Evolutionary conservation across 768 basidiomycete genomes (phyloP).

Genomic region (Agaricus sinodeliciosus): DNA sequence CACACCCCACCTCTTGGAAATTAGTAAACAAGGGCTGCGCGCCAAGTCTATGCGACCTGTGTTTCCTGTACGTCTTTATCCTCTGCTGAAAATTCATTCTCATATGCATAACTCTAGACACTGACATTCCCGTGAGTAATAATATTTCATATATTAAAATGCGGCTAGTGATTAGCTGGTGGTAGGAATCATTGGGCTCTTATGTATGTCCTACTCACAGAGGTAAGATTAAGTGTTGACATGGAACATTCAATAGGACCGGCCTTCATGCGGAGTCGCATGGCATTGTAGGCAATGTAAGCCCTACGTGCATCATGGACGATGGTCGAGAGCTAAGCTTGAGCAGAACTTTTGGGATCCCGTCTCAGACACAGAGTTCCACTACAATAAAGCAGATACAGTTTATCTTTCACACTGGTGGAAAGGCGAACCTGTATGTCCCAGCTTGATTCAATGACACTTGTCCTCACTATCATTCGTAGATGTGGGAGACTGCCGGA

Average conservation of each 20-base stretch:
- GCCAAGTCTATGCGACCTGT: conserved; percentile 86
- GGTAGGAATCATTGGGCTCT: conserved; percentile 84
- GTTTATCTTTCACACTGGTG: conserved; percentile 76
- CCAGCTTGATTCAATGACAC: background rate
- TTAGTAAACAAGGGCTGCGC: conserved; percentile 77
- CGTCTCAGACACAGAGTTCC: conserved; percentile 49
- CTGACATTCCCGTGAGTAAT: conserved; percentile 80
- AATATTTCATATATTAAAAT: background rate
- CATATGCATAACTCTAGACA: conserved; percentile 40
- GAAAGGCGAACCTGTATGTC: conserved; percentile 77
- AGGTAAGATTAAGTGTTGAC: background rate
- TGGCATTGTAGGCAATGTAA: conserved; percentile 84
- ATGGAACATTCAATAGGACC: conserved; percentile 47
- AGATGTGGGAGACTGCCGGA: conserved; percentile 91
- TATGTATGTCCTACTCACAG: conserved; percentile 41
- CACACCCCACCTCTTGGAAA: conserved; percentile 76
- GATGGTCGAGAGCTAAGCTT: background rate
- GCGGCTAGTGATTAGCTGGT: background rate
- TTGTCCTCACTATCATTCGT: background rate
- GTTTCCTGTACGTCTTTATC: conserved; percentile 55
- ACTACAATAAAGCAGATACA: conserved; percentile 57
- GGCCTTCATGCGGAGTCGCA: conserved; percentile 87
- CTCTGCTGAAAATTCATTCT: conserved; percentile 2
- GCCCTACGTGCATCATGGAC: conserved; percentile 12
- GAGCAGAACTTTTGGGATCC: conserved; percentile 86